phyloP scores from a whole-genome alignment of 1,284 basidiomycete species.

The Mycosarcoma mackinlayi region DNA sequence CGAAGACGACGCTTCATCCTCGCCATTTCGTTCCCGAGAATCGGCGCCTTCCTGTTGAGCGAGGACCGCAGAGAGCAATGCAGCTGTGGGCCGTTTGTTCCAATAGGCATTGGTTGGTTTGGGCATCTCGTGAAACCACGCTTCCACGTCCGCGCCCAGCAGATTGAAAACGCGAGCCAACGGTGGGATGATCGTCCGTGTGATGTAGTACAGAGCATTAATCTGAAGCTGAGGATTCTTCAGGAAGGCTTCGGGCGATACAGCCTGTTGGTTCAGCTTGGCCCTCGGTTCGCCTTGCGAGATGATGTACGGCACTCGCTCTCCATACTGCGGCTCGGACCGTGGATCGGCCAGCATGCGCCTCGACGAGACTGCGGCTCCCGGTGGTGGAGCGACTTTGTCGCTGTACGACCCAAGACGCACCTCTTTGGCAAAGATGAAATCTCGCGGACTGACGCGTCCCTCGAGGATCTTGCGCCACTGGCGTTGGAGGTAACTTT shows the following conservation, averaged over 20 bases:
- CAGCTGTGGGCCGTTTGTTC: conserved; percentile 22
- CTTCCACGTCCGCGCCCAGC: conserved; percentile 85
- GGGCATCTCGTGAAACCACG: conserved; percentile 92
- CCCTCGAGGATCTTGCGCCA: conserved; percentile 88
- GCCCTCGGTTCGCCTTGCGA: conserved; percentile 76
- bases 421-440: conserved; percentile 94
- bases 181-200: conserved; percentile 85
- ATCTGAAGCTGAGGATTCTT: conserved; percentile 77
- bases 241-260: conserved; percentile 82
- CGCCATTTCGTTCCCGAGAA: not conserved
- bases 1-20: not conserved
- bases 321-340: conserved; percentile 88
- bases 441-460: conserved; percentile 84
- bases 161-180: conserved; percentile 90
- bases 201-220: conserved; percentile 91
- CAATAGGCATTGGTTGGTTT: conserved; percentile 40
- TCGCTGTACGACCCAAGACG: conserved; percentile 80
- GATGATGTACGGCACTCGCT: conserved; percentile 92
- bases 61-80: conserved; percentile 10
- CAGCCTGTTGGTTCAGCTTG: conserved; percentile 83
- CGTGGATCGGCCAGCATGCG: conserved; percentile 80
- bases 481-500: conserved; percentile 84
- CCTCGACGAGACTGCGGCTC: conserved; percentile 84
- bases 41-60: conserved; percentile 10
- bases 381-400: conserved; percentile 86